These are phyloP conservation scores for Penicillium sp. DNA, from an alignment of 2,329 filamentous ascomycete genomes.

Conservation along the genomic window DNA sequence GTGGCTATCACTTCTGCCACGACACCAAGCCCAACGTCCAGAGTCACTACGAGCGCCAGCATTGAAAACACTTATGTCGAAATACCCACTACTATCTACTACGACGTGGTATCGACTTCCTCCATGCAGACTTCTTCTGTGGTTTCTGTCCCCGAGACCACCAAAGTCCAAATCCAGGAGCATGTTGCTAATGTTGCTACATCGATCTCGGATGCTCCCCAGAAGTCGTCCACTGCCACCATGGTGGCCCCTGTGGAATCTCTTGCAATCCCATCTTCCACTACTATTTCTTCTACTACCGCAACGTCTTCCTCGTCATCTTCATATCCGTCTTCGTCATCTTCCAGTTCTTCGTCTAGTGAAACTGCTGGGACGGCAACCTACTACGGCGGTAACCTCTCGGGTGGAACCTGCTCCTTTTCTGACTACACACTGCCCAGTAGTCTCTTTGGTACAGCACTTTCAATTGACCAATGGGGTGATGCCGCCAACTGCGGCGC, in stretches of 20 bases:
- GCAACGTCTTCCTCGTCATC: slow-evolving; percentile 1
- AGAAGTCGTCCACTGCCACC: neutral
- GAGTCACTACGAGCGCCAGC: neutral
- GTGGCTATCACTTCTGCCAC: slow-evolving; percentile 11
- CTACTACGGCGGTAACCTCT: slow-evolving; percentile 58
- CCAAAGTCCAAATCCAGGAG: neutral
- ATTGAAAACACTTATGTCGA: neutral
- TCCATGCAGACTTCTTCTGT: neutral
- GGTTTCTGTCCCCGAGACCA: slow-evolving; percentile 1
- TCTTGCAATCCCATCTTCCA: neutral
- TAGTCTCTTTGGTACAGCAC: slow-evolving; percentile 60
- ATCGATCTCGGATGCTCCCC: neutral
- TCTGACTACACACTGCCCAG: slow-evolving; percentile 62
- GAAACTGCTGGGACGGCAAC: slow-evolving; percentile 47
- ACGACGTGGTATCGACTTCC: neutral
- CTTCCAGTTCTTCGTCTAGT: neutral
- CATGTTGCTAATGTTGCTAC: neutral
- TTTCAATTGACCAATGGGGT: slow-evolving; percentile 59
- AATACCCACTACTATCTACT: neutral
- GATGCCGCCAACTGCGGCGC: slow-evolving; percentile 59
- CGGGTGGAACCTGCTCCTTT: slow-evolving; percentile 65
- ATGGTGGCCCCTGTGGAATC: neutral
- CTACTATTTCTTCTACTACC: slow-evolving; percentile 1
- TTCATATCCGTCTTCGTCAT: slow-evolving; percentile 4
- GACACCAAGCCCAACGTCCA: slow-evolving; percentile 4